Evolutionary conservation across 1,139 yeast species (phyloP).

Genomic region (Hanseniaspora uvarum): DNA sequence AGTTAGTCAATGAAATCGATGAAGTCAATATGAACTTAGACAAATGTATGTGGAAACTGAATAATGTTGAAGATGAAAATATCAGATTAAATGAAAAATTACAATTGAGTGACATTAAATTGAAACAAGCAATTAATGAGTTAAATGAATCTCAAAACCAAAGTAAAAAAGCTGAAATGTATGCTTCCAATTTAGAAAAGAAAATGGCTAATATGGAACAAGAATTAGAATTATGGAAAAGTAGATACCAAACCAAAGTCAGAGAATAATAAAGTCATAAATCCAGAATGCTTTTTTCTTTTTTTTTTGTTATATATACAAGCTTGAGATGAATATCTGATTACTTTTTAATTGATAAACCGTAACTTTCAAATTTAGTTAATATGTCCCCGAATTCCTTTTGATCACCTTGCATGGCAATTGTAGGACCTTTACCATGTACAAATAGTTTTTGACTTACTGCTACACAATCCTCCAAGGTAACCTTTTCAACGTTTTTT

Average conservation of each 20-base stretch:
- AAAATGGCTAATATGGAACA: slow-evolving; percentile 44
- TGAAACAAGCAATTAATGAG: background rate
- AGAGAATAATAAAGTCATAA: too few relatives aligned
- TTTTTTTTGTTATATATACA: background rate
- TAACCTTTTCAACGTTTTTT: slow-evolving; percentile 54
- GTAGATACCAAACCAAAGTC: slow-evolving; percentile 31
- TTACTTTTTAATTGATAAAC: slow-evolving; percentile 28
- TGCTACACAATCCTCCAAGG: slow-evolving; percentile 54
- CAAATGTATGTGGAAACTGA: slow-evolving; percentile 28
- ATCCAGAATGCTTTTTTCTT: background rate
- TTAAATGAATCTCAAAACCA: slow-evolving; percentile 10
- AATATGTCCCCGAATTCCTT: slow-evolving; percentile 77
- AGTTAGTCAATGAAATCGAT: slow-evolving; percentile 30
- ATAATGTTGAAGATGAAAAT: slow-evolving; percentile 26
- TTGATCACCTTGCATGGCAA: slow-evolving; percentile 83
- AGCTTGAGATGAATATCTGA: too few relatives aligned
- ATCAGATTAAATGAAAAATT: slow-evolving; percentile 21
- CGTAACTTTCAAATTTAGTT: slow-evolving; percentile 54
- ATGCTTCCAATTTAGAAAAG: slow-evolving; percentile 8
- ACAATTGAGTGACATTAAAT: slow-evolving; percentile 3
- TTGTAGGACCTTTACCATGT: slow-evolving; percentile 53
- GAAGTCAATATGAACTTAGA: slow-evolving; percentile 22
- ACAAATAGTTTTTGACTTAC: slow-evolving; percentile 73
- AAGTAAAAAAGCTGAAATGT: slow-evolving; percentile 29
- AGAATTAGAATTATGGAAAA: slow-evolving; percentile 57